Percentiles rank a stretch among this genome's conserved stretches.
These are phyloP conservation scores for Ulmus americana DNA, from an alignment of 331 rosid genomes.

Conservation along the genomic window DNA sequence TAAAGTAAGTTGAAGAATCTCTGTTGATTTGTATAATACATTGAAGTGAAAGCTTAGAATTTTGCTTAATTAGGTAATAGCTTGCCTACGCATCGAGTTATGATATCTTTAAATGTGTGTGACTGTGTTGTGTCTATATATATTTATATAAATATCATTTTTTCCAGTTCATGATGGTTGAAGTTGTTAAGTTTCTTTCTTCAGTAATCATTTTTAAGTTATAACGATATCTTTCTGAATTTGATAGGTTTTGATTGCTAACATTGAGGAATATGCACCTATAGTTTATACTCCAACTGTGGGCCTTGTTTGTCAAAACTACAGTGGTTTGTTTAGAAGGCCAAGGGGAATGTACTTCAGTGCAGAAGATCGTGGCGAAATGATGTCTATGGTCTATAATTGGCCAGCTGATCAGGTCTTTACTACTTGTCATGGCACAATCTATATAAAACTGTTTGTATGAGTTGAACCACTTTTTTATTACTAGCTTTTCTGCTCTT, in stretches of 20 bases:
- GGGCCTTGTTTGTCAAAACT: conserved; percentile 96
- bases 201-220: background rate
- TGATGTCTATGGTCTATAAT: conserved; percentile 99
- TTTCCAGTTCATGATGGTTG: conserved; percentile 6
- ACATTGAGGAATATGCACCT: conserved; percentile 93
- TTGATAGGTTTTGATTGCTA: conserved; percentile 79
- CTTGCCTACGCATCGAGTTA: too few species aligned
- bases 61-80: too few species aligned
- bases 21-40: too few species aligned
- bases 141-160: background rate
- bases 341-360: conserved; percentile 99
- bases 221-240: conserved; percentile 15
- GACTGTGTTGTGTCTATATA: too few species aligned
- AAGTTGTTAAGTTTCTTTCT: conserved; percentile 15
- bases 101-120: too few species aligned
- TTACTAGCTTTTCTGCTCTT: too few species aligned
- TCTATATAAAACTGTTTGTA: too few species aligned
- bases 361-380: conserved; percentile 94
- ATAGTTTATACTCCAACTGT: conserved; percentile 95
- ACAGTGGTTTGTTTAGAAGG: conserved; percentile 91
- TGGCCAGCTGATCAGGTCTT: conserved; percentile 99
- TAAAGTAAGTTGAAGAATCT: conserved; percentile 44
- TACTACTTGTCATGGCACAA: too few species aligned
- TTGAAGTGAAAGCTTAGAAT: too few species aligned
- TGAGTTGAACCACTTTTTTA: too few species aligned